A percentile compares a stretch with the other conserved stretches of the same genome.
These are phyloP conservation scores for Ilex asprella DNA, from an alignment of 257 asterid species.

Conservation along the genomic window DNA sequence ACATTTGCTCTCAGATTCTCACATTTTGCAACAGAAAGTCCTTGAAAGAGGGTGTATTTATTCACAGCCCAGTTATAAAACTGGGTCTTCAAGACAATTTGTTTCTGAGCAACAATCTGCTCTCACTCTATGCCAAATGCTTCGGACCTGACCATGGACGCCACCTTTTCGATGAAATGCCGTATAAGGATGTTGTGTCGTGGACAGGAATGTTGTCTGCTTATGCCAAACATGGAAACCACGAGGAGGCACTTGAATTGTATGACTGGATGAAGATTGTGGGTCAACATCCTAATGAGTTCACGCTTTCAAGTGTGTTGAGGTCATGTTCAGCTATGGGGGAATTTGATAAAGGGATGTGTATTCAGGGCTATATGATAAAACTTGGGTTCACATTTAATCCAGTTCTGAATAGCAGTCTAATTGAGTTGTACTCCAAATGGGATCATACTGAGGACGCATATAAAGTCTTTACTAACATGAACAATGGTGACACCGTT, in stretches of 20 bases:
- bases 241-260: conserved; percentile 12
- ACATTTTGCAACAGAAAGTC: conserved; percentile 8
- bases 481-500: conserved; percentile 7
- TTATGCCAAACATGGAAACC: conserved; percentile 2
- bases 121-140: conserved; percentile 11
- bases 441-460: conserved; percentile 4
- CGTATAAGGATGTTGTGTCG: conserved; percentile 8
- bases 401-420: conserved; percentile 2
- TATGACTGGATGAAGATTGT: conserved; percentile 7
- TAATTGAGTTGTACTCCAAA: conserved; percentile 15
- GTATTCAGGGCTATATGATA: conserved; percentile 1
- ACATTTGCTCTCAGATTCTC: conserved; percentile 5
- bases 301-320: conserved; percentile 7
- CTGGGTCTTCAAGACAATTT: conserved; percentile 9
- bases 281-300: conserved; percentile 9
- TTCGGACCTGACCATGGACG: conserved; percentile 3
- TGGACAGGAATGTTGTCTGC: conserved; percentile 16
- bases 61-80: conserved; percentile 15
- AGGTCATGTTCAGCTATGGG: conserved; percentile 8
- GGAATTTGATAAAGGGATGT: conserved; percentile 1
- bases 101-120: conserved; percentile 3
- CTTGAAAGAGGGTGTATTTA: conserved; percentile 5
- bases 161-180: conserved; percentile 20
- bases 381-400: conserved; percentile 9
- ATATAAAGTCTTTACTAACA: neutral